Percentiles rank a stretch among this genome's conserved stretches.
These are phyloP conservation scores for Fusarium sp. DNA, from an alignment of 2,329 filamentous ascomycete genomes.

Conservation along the genomic window DNA sequence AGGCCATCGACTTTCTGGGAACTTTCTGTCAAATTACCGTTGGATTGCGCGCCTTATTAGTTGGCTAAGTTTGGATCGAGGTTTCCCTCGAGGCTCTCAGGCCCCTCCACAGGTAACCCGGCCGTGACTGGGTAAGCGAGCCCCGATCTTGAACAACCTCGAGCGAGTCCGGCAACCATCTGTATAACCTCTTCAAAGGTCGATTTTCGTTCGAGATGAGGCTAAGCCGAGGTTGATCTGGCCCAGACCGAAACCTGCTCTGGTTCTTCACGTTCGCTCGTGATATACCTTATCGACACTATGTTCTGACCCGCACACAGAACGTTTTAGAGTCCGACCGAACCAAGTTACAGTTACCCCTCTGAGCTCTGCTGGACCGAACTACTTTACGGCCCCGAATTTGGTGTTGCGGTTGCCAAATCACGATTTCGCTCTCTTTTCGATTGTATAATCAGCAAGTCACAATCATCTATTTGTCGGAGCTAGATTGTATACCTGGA, in stretches of 20 bases:
- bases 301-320: conserved; percentile 45
- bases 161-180: conserved; percentile 30
- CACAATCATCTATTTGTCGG: conserved; percentile 19
- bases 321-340: conserved; percentile 45
- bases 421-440: conserved; percentile 24
- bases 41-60: conserved; percentile 10
- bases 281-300: conserved; percentile 23
- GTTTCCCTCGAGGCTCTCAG: conserved; percentile 29
- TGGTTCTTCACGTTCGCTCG: conserved; percentile 37
- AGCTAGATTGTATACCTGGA: conserved; percentile 15
- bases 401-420: conserved; percentile 1
- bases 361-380: conserved; percentile 21
- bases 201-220: conserved; percentile 1
- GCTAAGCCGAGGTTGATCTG: conserved; percentile 8
- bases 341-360: conserved; percentile 38
- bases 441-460: conserved; percentile 22
- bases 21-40: conserved; percentile 7
- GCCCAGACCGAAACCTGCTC: conserved; percentile 9
- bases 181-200: conserved; percentile 22
- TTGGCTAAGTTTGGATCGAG: conserved; percentile 22
- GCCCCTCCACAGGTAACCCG: conserved; percentile 32
- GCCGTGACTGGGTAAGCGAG: conserved; percentile 45
- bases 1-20: background rate
- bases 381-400: background rate
- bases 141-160: conserved; percentile 30